Conservation (phyloP, 106 monocot genomes). For the Gastrodia elata region DNA sequence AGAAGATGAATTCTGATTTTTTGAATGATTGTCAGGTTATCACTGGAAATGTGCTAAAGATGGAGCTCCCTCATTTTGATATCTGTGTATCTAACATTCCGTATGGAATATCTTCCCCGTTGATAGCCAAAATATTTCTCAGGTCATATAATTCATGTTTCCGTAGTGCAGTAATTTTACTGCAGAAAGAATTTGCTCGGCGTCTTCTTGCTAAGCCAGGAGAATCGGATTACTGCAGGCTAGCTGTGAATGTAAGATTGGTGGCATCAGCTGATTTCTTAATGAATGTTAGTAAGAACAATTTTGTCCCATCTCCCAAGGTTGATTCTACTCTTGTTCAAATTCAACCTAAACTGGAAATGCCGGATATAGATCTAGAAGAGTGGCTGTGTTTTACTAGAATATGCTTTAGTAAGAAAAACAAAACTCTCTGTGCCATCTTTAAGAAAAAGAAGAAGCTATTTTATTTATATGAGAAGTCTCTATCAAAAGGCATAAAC, state of each 20-base stretch:
- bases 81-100: slow-evolving; percentile 89
- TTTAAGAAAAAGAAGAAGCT: slow-evolving; percentile 84
- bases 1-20: not conserved
- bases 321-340: slow-evolving; percentile 73
- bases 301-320: slow-evolving; percentile 73
- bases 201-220: slow-evolving; percentile 65
- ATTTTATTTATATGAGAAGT: slow-evolving; percentile 28
- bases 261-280: slow-evolving; percentile 49
- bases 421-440: slow-evolving; percentile 81
- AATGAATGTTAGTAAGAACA: slow-evolving; percentile 73
- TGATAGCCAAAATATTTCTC: slow-evolving; percentile 68
- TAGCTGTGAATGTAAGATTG: slow-evolving; percentile 64
- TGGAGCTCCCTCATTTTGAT: slow-evolving; percentile 51
- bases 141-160: slow-evolving; percentile 23
- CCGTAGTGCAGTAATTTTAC: slow-evolving; percentile 57
- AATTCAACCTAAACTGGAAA: slow-evolving; percentile 35
- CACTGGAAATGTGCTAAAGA: slow-evolving; percentile 50
- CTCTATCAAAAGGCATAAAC: not conserved
- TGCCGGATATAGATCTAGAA: slow-evolving; percentile 38
- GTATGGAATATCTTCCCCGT: slow-evolving; percentile 83
- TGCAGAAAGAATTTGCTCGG: slow-evolving; percentile 84
- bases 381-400: slow-evolving; percentile 86
- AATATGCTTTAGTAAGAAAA: slow-evolving; percentile 62
- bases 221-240: slow-evolving; percentile 63
- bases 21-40: slow-evolving; percentile 40